Evolutionary conservation across 768 basidiomycete species (phyloP), one percentile per base, ranked within the genome.

Genomic region (Cystobasidium onofrii): DNA sequence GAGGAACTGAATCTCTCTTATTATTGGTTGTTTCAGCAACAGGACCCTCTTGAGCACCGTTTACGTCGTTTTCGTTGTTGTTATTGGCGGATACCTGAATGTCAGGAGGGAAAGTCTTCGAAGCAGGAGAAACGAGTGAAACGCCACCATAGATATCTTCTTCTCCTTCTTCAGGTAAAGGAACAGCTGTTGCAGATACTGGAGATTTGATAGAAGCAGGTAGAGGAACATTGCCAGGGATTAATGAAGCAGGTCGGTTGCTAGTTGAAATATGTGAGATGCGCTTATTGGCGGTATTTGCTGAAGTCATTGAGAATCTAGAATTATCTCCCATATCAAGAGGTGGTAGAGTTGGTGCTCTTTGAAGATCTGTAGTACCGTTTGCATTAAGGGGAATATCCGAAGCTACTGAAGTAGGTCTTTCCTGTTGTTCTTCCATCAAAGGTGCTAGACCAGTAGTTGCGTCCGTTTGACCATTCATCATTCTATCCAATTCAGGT

Each of bases 271-370:
- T 27, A 13, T 44, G 25, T 34, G 33, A 44, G 36, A 17, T 44
- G 15, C 63, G 63, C 25, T 44, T 44, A 25, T 25, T 54, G 31
- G n/a, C n/a, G n/a, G n/a, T n/a, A n/a, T 31, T 55, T n/a, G 20
- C 55, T 7, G 73, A 46, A n/a, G 27, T 43, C 20, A 36, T 52
- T 18, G 57, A 72, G 54, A 67, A 61, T 46, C 66, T 27, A 4
- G 67, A 71, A 23, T 41, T 50, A 39, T 62, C 43, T 27, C 73
- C 73, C 60, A 75, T 46, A 18, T 75, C 67, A n/a, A 75, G 66
- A 33, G 74, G 74, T 6, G 74, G 74, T 15, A 75, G 60, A 3
- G 74, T 75, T 1, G 74, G 74, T 33, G 74, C 74, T 34, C 74
- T 74, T 41, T 60, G 41, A 1, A 75, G 43, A 54, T 52, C 44